Evolutionary conservation across 441 rosid species (phyloP).

Genomic region (Biscutella laevigata): DNA sequence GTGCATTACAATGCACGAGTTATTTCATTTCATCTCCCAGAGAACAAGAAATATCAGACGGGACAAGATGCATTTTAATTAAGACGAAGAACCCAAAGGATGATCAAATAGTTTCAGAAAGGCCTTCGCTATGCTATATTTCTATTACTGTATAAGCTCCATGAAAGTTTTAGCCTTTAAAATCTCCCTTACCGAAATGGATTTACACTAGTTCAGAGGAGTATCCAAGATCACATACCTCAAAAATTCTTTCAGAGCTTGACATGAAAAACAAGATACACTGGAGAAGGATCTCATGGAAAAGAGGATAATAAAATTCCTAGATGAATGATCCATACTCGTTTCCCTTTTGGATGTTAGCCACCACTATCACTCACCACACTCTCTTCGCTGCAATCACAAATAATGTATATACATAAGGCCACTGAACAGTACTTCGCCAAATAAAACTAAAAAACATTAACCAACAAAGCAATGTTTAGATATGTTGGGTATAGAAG

Average conservation of each 20-base stretch:
- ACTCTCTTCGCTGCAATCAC: slow-evolving; percentile 45
- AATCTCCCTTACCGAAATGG: not conserved
- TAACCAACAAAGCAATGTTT: not conserved
- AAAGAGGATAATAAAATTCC: slow-evolving; percentile 11
- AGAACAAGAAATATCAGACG: slow-evolving; percentile 3
- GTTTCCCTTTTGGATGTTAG: slow-evolving; percentile 20
- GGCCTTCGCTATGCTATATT: not conserved
- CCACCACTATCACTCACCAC: slow-evolving; percentile 32
- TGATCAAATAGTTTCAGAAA: not conserved
- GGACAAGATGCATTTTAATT: not conserved
- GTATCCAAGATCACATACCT: slow-evolving; percentile 14
- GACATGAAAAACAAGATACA: slow-evolving; percentile 7
- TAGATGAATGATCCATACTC: slow-evolving; percentile 1
- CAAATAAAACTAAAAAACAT: not conserved
- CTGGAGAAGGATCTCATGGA: slow-evolving; percentile 1
- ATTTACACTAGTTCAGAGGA: slow-evolving; percentile 7
- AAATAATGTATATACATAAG: slow-evolving; percentile 16
- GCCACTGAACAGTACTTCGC: not conserved
- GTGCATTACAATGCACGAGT: not conserved
- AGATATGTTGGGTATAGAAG: not conserved
- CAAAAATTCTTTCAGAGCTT: not conserved
- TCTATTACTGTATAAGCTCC: not conserved
- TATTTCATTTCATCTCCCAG: not conserved
- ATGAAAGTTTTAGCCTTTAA: not conserved
- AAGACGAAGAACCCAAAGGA: not conserved